phyloP scores from a whole-genome alignment of 495 filamentous ascomycete genomes.

The Trichodelitschia bisporula region DNA sequence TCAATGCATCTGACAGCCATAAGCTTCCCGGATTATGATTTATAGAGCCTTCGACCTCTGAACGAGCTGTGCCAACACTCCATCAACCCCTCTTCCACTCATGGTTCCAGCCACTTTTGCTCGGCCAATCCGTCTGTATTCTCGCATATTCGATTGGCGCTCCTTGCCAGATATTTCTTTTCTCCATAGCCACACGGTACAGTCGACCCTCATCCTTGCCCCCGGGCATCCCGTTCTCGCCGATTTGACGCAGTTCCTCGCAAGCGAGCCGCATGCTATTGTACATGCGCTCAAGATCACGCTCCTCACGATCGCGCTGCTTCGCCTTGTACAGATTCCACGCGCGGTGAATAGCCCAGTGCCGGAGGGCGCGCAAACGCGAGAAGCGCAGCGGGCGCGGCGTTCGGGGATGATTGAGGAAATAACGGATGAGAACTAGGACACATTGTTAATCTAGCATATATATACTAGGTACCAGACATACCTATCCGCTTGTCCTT shows the following conservation, averaged over 20 bases:
- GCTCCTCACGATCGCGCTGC: slow-evolving; percentile 30
- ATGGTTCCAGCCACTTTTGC: slow-evolving; percentile 55
- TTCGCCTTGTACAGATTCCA: slow-evolving; percentile 51
- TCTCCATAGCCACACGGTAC: slow-evolving; percentile 65
- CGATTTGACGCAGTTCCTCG: slow-evolving; percentile 42
- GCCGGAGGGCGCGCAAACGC: slow-evolving; percentile 67
- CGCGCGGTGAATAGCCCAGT: slow-evolving; percentile 98
- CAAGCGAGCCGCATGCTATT: slow-evolving; percentile 56
- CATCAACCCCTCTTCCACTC: slow-evolving; percentile 23
- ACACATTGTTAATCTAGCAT: too few relatives aligned
- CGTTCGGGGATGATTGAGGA: slow-evolving; percentile 35
- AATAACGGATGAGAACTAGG: slow-evolving; percentile 37
- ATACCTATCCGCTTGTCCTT: slow-evolving; percentile 21
- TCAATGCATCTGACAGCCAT: too few relatives aligned
- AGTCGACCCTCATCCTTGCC: slow-evolving; percentile 44
- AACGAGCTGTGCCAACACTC: too few relatives aligned
- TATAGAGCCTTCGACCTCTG: too few relatives aligned
- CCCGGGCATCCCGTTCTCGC: slow-evolving; percentile 13
- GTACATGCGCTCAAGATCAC: slow-evolving; percentile 47
- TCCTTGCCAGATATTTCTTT: slow-evolving; percentile 43
- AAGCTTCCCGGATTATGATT: too few relatives aligned
- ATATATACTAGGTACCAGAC: slow-evolving; percentile 11
- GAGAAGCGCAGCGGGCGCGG: slow-evolving; percentile 67
- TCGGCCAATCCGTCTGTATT: slow-evolving; percentile 54
- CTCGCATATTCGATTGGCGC: slow-evolving; percentile 78